Evolutionary conservation across 306 rosid genomes (phyloP), one percentile per base, ranked within the genome.

Genomic region (Ceratonia siliqua): DNA sequence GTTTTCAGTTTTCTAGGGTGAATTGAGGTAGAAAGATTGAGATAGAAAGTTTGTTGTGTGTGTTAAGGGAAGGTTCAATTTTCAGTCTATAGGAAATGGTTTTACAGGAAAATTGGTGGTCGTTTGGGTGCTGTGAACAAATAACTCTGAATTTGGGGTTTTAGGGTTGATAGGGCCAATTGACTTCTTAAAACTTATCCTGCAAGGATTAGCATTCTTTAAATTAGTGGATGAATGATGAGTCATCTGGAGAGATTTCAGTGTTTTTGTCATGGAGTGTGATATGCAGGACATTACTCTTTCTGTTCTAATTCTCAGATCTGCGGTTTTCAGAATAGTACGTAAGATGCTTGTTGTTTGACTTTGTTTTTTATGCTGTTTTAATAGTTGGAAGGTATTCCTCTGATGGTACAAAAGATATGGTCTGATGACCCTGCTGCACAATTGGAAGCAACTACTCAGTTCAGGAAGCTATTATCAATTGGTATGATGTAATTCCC

Each of bases 401-500:
- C 89, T 20, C 39, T 45, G 30, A 76, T 90, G 86, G 89, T 86
- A 41, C 83, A 84, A 82, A 84, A 85, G 62, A 53, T 88, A 14
- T 88, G 87, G 89, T 88, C 87, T 77, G 79, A 69, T 8, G 87
- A 88, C 75, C 73, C 82, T n/a, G 45, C 73, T 18, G n/a, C 70
- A 17, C 89, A 86, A 72, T 74, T 88, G 80, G 96, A 88, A 65
- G 87, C 93, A 15, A 86, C 92, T n/a, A 81, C 83, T 24, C 86
- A 88, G 75, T 84, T 90, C 68, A 80, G 88, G 62, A 86, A 82
- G 80, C 74, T 90, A 43, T 41, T 90, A 49, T 84, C 92, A 35
- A 87, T 89, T 46, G 94, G 94, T 85, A 66, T 52, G 72, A 33
- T 24, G 38, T 50, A 72, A 28, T 32, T 55, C 30, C n/a, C 25